These are phyloP conservation scores for Picea mariana DNA, from an alignment of 83 land plant genomes.

Conservation along the genomic window DNA sequence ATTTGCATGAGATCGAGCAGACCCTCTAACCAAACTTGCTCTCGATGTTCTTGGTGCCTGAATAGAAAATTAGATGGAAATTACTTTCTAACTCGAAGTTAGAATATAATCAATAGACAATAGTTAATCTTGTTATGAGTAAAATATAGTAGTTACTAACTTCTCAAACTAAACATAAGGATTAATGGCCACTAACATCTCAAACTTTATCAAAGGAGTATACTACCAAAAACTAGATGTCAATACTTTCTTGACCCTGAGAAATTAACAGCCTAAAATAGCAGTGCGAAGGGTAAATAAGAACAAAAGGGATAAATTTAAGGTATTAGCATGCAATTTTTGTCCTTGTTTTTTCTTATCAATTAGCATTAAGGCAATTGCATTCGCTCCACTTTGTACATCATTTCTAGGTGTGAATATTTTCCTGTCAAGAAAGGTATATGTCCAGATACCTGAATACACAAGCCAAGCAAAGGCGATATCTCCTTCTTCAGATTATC, in stretches of 20 bases:
- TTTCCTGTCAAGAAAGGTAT: background rate
- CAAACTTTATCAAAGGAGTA: background rate
- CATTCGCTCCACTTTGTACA: background rate
- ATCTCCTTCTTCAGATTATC: slow-evolving; percentile 97
- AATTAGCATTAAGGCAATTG: background rate
- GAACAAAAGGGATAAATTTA: background rate
- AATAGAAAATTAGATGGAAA: slow-evolving; percentile 8
- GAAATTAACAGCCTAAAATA: background rate
- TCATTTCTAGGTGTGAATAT: background rate
- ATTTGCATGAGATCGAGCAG: slow-evolving; percentile 65
- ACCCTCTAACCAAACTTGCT: slow-evolving; percentile 75
- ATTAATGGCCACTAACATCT: background rate
- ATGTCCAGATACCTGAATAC: slow-evolving; percentile 75
- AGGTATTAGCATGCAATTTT: background rate
- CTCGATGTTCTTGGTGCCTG: slow-evolving; percentile 96
- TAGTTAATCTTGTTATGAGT: background rate
- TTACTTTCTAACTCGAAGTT: background rate
- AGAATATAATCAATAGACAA: background rate
- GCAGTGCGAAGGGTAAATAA: background rate
- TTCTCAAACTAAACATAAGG: background rate
- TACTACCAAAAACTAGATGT: background rate
- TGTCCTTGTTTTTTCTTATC: background rate
- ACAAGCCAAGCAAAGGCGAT: slow-evolving; percentile 82
- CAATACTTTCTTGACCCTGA: background rate
- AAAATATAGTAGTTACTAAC: background rate